Evolutionary conservation across 2,329 filamentous ascomycete genomes (phyloP), one percentile per base, ranked within the genome.

Genomic region (Xylogone sp.): DNA sequence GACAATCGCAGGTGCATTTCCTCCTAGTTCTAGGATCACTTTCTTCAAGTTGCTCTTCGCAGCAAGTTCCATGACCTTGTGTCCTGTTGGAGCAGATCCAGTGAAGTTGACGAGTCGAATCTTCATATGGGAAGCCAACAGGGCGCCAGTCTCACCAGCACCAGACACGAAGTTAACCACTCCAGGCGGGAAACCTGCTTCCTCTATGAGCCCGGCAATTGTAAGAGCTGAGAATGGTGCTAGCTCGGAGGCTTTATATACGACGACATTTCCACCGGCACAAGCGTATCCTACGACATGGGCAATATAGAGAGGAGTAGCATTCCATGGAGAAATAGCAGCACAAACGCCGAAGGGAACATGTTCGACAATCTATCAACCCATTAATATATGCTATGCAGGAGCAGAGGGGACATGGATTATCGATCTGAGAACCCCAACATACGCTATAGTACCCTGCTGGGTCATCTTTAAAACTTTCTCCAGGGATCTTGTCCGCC

Each of bases 221-320:
- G 78, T 79, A 48, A 82, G 65, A 21, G 73, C 70, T 31, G 72
- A 66, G 47, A 87, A 67, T 0, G 83, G 83, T 0, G 83, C 81
- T 58, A 83, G 76, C 68, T 87, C 83, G 53, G 77, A 81, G 9
- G 79, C 78, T 68, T 87, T 86, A 24, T 86, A 63, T 2, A 86
- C 66, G 42, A 86, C 75, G 20, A 74, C 75, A 62, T 83, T 83
- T 1, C 82, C 82, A 0, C 80, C 24, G 86, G 68, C 0, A 82
- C 82, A 0, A 82, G 81, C 2, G 78, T 81, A 29, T 83, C 67
- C 65, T 86, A 86, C 42, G 75, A 66, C 64, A 66, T 63, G 34
- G 34, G 34, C 18, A 76, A 69, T 52, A 75, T 74, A 2, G 71
- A 54, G 2, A 81, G 59, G 0, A 78, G 74, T 1, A 70, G 34